Evolutionary conservation across 371 early-diverging fungal species (phyloP).

Genomic region (Apophysomyces ossiformis): DNA sequence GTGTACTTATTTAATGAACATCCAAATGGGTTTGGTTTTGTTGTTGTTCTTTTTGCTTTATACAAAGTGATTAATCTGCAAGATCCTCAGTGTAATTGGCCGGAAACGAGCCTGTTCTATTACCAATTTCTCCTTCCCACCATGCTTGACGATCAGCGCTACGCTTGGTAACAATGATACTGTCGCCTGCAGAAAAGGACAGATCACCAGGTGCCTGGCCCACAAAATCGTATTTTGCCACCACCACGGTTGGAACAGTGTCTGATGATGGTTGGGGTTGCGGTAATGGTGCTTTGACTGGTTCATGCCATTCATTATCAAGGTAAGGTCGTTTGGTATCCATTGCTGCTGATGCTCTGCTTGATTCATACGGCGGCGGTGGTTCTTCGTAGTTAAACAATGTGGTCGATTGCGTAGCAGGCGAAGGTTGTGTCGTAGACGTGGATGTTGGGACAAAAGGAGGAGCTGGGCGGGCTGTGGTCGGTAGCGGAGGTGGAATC

Average conservation of each 20-base stretch:
- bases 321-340: constrained; percentile 9
- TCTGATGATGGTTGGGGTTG: not conserved
- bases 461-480: not conserved
- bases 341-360: constrained; percentile 4
- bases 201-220: constrained; percentile 72
- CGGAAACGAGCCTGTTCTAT: constrained; percentile 56
- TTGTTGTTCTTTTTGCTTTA: not conserved
- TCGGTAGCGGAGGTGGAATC: not conserved
- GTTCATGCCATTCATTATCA: not conserved
- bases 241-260: constrained; percentile 37
- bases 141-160: constrained; percentile 69
- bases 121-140: constrained; percentile 80
- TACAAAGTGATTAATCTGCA: not conserved
- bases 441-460: constrained; percentile 8
- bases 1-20: constrained; percentile 4
- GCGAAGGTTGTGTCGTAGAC: constrained; percentile 1
- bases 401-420: not conserved
- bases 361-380: constrained; percentile 18
- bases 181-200: constrained; percentile 73
- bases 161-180: constrained; percentile 68
- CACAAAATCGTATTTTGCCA: constrained; percentile 76
- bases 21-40: not conserved
- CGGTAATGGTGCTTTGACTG: not conserved
- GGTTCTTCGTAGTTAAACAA: constrained; percentile 16
- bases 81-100: constrained; percentile 48